Evolutionary conservation across 805 yeast species (phyloP).

Genomic region (Lachancea mirantina): DNA sequence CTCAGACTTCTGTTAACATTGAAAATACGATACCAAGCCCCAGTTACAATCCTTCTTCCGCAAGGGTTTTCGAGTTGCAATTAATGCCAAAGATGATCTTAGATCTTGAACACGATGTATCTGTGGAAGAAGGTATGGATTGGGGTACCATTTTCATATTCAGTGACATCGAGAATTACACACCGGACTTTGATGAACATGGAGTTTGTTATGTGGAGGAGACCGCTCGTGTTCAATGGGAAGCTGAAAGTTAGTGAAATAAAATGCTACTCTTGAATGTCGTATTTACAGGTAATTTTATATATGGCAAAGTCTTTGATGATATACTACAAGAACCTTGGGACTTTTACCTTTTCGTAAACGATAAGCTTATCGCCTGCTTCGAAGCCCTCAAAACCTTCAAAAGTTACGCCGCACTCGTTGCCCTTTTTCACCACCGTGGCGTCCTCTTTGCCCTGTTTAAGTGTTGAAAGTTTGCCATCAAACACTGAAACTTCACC

Average conservation of each 20-base stretch:
- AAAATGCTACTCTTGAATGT: background rate
- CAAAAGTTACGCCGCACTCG: slow-evolving; percentile 84
- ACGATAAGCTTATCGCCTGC: slow-evolving; percentile 73
- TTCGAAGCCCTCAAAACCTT: slow-evolving; percentile 57
- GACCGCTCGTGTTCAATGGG: slow-evolving; percentile 86
- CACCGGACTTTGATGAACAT: slow-evolving; percentile 49
- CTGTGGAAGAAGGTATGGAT: slow-evolving; percentile 74
- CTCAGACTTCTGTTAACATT: slow-evolving; percentile 36
- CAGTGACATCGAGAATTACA: slow-evolving; percentile 62
- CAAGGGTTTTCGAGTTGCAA: slow-evolving; percentile 74
- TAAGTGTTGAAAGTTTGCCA: slow-evolving; percentile 66
- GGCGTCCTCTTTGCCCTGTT: slow-evolving; percentile 75
- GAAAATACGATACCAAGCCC: slow-evolving; percentile 47
- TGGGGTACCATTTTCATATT: slow-evolving; percentile 93
- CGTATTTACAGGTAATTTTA: slow-evolving; percentile 8
- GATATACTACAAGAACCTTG: slow-evolving; percentile 32
- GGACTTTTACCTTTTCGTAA: slow-evolving; percentile 56
- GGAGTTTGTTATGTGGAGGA: slow-evolving; percentile 78
- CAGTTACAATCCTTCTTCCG: slow-evolving; percentile 51
- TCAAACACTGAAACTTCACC: slow-evolving; percentile 36
- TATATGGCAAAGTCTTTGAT: slow-evolving; percentile 5
- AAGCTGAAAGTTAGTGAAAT: slow-evolving; percentile 25
- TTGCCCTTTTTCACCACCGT: slow-evolving; percentile 71
- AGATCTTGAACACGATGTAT: slow-evolving; percentile 56
- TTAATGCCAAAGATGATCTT: slow-evolving; percentile 90